Evolutionary conservation across 192 early-diverging fungal species (phyloP).

Genomic region (Coemansia sp.): DNA sequence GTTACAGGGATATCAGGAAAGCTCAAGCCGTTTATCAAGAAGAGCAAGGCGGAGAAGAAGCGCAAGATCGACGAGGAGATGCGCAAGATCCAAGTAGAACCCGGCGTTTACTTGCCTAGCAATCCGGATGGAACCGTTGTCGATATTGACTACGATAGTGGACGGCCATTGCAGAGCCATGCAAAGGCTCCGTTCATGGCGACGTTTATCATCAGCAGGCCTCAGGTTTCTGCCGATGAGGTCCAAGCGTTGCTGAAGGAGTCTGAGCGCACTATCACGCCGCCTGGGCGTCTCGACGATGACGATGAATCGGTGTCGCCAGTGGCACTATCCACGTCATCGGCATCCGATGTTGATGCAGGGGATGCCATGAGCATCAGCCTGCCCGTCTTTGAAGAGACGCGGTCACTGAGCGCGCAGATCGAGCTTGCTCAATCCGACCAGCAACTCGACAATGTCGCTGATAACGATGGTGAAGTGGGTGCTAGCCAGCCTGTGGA

Average conservation of each 20-base stretch:
- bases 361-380: background rate
- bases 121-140: slow-evolving; percentile 95
- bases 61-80: slow-evolving; percentile 98
- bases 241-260: slow-evolving; percentile 53
- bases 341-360: background rate
- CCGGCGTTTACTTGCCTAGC: slow-evolving; percentile 95
- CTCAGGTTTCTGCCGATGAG: slow-evolving; percentile 58
- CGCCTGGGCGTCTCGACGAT: slow-evolving; percentile 1
- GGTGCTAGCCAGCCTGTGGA: background rate
- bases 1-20: slow-evolving; percentile 98
- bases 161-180: slow-evolving; percentile 92
- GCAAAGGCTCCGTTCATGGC: slow-evolving; percentile 99
- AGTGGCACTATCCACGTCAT: background rate
- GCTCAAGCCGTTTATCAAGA: slow-evolving; percentile 90
- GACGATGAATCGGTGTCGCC: background rate
- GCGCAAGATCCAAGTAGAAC: slow-evolving; percentile 88
- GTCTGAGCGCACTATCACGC: slow-evolving; percentile 46
- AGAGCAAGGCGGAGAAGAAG: slow-evolving; percentile 94
- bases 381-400: slow-evolving; percentile 14
- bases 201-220: slow-evolving; percentile 84
- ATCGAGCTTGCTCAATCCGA: background rate
- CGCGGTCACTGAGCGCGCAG: slow-evolving; percentile 11
- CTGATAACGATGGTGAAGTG: background rate
- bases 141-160: slow-evolving; percentile 92
- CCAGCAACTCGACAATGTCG: background rate